phyloP scores from a whole-genome alignment of 257 asterid species.

The Agastache rugosa region DNA sequence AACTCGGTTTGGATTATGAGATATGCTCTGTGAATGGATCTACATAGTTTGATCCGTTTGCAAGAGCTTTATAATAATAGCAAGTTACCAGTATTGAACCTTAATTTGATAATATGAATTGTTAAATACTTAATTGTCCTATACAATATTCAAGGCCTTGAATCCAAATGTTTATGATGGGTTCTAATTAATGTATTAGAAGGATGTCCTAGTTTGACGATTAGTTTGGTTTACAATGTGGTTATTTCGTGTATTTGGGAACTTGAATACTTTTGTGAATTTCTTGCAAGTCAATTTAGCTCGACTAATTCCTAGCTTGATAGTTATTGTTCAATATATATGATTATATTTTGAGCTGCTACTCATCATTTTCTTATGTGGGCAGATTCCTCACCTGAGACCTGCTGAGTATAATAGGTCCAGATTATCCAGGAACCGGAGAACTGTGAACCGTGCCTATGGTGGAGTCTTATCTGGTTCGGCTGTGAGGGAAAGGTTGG shows the following conservation, averaged over 20 bases:
- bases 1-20: too few species aligned
- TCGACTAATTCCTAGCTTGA: not conserved
- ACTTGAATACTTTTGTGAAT: not conserved
- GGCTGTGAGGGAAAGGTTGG: conserved; percentile 10
- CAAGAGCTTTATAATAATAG: too few species aligned
- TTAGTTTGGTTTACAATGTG: not conserved
- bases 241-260: not conserved
- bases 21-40: not conserved
- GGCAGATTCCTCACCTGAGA: conserved; percentile 12
- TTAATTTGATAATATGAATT: not conserved
- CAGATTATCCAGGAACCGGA: conserved; percentile 6
- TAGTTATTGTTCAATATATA: not conserved
- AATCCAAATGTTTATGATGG: not conserved
- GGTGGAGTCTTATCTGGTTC: conserved; percentile 10
- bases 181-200: too few species aligned
- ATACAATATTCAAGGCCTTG: not conserved
- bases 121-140: not conserved
- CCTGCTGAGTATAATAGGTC: conserved; percentile 5
- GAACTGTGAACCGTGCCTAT: conserved; percentile 5
- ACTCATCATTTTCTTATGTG: not conserved
- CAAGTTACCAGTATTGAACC: not conserved
- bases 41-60: too few species aligned
- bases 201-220: not conserved
- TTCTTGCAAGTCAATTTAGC: not conserved
- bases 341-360: not conserved